phyloP scores from a whole-genome alignment of 495 filamentous ascomycete genomes.

The Aspergillus bridgeri region DNA sequence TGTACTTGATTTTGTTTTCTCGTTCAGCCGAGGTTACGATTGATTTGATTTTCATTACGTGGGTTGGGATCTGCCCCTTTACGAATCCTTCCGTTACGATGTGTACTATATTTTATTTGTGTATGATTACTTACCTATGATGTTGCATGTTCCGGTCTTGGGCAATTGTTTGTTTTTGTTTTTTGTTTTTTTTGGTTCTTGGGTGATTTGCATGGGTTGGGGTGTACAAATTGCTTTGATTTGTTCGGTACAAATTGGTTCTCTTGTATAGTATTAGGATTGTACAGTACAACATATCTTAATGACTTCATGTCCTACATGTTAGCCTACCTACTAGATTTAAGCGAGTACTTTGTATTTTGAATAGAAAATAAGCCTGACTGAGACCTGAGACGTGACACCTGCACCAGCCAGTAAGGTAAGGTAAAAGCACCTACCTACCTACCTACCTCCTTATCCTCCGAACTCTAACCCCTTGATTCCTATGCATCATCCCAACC shows the following conservation, averaged over 20 bases:
- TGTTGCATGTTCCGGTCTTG: slow-evolving; percentile 5
- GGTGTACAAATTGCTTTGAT: slow-evolving; percentile 1
- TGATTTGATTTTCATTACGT: slow-evolving; percentile 3
- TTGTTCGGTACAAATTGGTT: not conserved
- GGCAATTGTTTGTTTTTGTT: not conserved
- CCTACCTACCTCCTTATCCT: too few species aligned
- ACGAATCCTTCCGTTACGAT: slow-evolving; percentile 16
- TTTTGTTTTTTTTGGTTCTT: not conserved
- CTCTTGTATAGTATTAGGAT: not conserved
- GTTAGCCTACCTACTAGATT: too few species aligned
- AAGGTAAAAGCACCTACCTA: too few species aligned
- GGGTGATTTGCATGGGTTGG: not conserved
- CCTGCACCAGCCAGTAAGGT: too few species aligned
- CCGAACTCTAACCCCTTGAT: too few species aligned
- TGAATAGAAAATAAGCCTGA: too few species aligned
- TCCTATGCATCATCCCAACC: too few species aligned
- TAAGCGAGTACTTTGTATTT: too few species aligned
- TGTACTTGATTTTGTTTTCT: not conserved
- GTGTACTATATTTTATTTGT: slow-evolving; percentile 22
- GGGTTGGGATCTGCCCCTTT: slow-evolving; percentile 9
- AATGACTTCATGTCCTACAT: too few species aligned
- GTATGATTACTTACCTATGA: slow-evolving; percentile 21
- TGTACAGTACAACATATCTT: not conserved
- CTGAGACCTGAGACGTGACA: too few species aligned
- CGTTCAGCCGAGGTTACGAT: slow-evolving; percentile 3